Evolutionary conservation across 805 yeast species (phyloP).

Genomic region (Candida ponderosae): DNA sequence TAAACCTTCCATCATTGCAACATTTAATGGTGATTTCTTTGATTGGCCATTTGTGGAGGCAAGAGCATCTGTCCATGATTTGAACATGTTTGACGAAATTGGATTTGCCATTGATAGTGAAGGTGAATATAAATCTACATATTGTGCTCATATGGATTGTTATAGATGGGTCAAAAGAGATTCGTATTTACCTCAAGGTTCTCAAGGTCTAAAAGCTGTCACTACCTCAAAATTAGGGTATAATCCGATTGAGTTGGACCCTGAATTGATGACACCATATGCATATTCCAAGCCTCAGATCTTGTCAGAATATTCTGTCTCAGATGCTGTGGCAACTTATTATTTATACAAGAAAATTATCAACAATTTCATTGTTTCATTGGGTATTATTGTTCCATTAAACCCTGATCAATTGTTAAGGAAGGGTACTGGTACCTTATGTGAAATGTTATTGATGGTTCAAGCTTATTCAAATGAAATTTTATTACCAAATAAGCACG

Average conservation of each 20-base stretch:
- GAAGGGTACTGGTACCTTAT: constrained; percentile 96
- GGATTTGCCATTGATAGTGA: constrained; percentile 88
- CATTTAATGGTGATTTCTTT: constrained; percentile 96
- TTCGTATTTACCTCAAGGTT: constrained; percentile 95
- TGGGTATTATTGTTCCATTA: constrained; percentile 90
- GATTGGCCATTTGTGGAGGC: constrained; percentile 99
- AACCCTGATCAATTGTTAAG: constrained; percentile 94
- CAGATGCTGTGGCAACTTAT: constrained; percentile 98
- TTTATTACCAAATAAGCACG: constrained; percentile 85
- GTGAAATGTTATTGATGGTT: constrained; percentile 96
- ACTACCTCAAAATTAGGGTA: constrained; percentile 94
- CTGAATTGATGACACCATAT: constrained; percentile 96
- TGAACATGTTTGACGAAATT: constrained; percentile 85
- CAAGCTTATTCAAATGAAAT: constrained; percentile 81
- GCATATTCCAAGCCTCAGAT: constrained; percentile 91
- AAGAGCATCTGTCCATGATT: constrained; percentile 74
- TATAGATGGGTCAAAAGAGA: constrained; percentile 98
- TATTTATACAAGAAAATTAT: constrained; percentile 94
- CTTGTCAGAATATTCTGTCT: constrained; percentile 93
- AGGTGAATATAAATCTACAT: constrained; percentile 86
- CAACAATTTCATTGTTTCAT: constrained; percentile 92
- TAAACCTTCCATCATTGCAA: constrained; percentile 93
- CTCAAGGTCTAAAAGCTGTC: constrained; percentile 97
- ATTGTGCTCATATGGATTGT: constrained; percentile 97
- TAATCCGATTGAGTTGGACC: constrained; percentile 93